Conservation (phyloP, 2,329 filamentous ascomycete genomes). For the Fusarium temperatum region DNA sequence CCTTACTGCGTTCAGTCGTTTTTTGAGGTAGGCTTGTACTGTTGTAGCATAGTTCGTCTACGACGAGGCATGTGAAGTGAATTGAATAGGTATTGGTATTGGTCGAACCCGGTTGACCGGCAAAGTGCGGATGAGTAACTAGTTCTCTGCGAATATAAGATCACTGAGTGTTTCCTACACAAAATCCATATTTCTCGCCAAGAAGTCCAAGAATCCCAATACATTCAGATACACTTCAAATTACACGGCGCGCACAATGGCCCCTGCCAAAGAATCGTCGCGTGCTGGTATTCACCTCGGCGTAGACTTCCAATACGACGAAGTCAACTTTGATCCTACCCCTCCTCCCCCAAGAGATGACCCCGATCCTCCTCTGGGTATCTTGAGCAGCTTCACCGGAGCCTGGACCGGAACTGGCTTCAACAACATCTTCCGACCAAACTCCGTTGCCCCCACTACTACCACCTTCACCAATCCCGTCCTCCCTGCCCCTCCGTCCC, state of each 20-base stretch:
- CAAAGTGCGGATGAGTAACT: no score
- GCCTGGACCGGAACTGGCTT: slow-evolving; percentile 1
- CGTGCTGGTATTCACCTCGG: slow-evolving; percentile 1
- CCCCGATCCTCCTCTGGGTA: background rate
- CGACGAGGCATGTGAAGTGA: background rate
- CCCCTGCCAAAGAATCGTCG: background rate
- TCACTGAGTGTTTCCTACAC: background rate
- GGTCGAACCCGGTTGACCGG: no score
- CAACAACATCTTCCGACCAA: slow-evolving; percentile 8
- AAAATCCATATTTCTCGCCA: background rate
- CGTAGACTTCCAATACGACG: background rate
- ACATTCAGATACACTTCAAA: accelerated
- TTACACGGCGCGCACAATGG: background rate
- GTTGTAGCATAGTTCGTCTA: background rate
- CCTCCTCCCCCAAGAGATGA: background rate
- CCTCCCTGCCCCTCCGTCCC: background rate
- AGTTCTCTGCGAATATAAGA: background rate
- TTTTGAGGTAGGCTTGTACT: accelerated
- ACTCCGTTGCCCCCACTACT: background rate
- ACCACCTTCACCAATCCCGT: slow-evolving; percentile 3
- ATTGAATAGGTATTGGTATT: background rate
- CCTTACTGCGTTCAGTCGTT: background rate
- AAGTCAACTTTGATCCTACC: slow-evolving; percentile 1
- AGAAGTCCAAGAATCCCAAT: no score
- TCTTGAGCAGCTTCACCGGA: background rate